Evolutionary conservation across 306 rosid species (phyloP).

Genomic region (Casuarina glauca): DNA sequence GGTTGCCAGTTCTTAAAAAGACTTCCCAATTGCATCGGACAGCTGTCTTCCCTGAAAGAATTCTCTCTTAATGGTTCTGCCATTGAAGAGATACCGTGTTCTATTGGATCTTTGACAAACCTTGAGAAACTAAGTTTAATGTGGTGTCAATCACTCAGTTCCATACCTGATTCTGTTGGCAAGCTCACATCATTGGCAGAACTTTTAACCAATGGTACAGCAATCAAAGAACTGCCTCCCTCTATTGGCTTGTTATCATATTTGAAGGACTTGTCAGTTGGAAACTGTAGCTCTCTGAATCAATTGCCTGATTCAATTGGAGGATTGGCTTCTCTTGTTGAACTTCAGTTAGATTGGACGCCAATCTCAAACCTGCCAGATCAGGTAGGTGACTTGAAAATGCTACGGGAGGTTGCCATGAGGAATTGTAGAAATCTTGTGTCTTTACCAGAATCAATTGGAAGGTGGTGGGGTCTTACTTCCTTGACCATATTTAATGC

Average conservation of each 20-base stretch:
- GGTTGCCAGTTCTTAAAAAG: conserved; percentile 36
- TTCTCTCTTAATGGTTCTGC: conserved; percentile 43
- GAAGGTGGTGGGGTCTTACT: conserved; percentile 41
- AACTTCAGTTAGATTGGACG: conserved; percentile 48
- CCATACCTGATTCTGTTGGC: conserved; percentile 49
- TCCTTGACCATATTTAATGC: conserved; percentile 35
- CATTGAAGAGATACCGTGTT: conserved; percentile 47
- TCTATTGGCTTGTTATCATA: conserved; percentile 51
- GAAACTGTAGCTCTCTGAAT: conserved; percentile 27
- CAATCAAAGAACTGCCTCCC: conserved; percentile 51
- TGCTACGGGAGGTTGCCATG: conserved; percentile 52
- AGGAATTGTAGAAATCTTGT: conserved; percentile 45
- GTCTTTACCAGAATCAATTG: conserved; percentile 59
- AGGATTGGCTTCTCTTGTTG: conserved; percentile 38
- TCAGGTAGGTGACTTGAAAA: conserved; percentile 50
- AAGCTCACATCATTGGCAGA: conserved; percentile 37
- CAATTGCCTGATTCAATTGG: conserved; percentile 47
- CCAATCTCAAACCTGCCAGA: conserved; percentile 52
- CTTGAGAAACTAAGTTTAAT: conserved; percentile 55
- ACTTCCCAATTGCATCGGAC: conserved; percentile 52
- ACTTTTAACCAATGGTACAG: conserved; percentile 15
- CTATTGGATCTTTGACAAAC: conserved; percentile 49
- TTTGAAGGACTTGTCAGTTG: conserved; percentile 38
- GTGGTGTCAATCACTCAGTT: conserved; percentile 46
- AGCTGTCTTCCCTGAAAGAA: conserved; percentile 44